These are phyloP conservation scores for Vaccinium corymbosum DNA, from an alignment of 148 eudicot genomes.

Conservation along the genomic window DNA sequence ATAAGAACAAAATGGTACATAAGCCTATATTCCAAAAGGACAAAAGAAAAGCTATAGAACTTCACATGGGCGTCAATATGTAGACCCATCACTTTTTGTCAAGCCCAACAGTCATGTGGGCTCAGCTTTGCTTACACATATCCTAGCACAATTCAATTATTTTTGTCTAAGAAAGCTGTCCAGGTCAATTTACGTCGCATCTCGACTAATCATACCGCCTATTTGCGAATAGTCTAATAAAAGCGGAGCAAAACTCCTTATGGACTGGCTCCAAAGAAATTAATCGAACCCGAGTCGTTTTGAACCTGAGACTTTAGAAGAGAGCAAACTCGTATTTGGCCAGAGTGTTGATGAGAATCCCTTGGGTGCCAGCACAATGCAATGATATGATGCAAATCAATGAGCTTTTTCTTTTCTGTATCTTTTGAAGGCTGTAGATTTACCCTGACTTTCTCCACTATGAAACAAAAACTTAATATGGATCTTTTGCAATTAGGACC, in stretches of 20 bases:
- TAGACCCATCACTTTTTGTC: neutral
- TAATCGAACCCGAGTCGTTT: rapidly evolving
- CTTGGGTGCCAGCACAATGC: no score
- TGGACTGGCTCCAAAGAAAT: no score
- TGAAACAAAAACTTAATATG: constrained; percentile 9
- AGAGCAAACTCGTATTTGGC: no score
- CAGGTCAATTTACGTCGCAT: no score
- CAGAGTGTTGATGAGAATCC: no score
- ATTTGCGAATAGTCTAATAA: no score
- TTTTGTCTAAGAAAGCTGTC: no score
- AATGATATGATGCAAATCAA: neutral
- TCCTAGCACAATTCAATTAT: neutral
- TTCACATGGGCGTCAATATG: constrained; percentile 10
- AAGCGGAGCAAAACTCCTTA: no score
- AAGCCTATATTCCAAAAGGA: neutral
- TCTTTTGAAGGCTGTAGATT: neutral
- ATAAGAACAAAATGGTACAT: neutral
- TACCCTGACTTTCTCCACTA: neutral
- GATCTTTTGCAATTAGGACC: no score
- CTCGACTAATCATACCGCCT: no score
- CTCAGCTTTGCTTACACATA: neutral
- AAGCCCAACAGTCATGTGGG: neutral
- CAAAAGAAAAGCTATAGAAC: neutral
- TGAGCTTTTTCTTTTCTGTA: neutral
- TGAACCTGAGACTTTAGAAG: no score